These are phyloP conservation scores for Penicillium vulpinum DNA, from an alignment of 2,329 filamentous ascomycete genomes.

Conservation along the genomic window DNA sequence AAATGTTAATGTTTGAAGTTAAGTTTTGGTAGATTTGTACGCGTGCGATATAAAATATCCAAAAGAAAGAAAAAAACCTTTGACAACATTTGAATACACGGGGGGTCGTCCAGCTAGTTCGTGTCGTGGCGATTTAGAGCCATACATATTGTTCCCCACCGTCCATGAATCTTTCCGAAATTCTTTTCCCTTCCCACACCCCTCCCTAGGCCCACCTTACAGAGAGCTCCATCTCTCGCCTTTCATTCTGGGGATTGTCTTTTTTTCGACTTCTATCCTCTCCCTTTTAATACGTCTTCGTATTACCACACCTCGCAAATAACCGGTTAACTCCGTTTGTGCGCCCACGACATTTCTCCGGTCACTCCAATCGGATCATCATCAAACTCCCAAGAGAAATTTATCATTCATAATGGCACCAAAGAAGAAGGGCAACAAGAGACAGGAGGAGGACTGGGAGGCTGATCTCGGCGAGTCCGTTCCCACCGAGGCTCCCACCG, in stretches of 20 bases:
- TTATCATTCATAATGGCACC: slow-evolving; percentile 68
- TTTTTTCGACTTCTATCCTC: slow-evolving; percentile 2
- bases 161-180: slow-evolving; percentile 29
- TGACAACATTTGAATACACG: neutral
- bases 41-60: neutral
- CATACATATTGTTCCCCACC: slow-evolving; percentile 20
- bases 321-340: slow-evolving; percentile 33
- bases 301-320: slow-evolving; percentile 17
- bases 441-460: slow-evolving; percentile 89
- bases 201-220: slow-evolving; percentile 19
- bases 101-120: neutral
- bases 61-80: neutral
- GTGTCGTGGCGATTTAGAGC: slow-evolving; percentile 5
- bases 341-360: slow-evolving; percentile 21
- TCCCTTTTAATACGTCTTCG: neutral
- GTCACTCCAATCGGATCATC: slow-evolving; percentile 19
- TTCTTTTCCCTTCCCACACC: slow-evolving; percentile 23
- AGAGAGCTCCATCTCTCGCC: slow-evolving; percentile 12
- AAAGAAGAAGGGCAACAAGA: slow-evolving; percentile 93
- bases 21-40: neutral
- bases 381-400: neutral
- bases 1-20: neutral
- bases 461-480: slow-evolving; percentile 79
- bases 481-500: slow-evolving; percentile 49
- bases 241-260: slow-evolving; percentile 23